These are phyloP conservation scores for Panellus pusillus DNA, from an alignment of 768 basidiomycete genomes.

Conservation along the genomic window DNA sequence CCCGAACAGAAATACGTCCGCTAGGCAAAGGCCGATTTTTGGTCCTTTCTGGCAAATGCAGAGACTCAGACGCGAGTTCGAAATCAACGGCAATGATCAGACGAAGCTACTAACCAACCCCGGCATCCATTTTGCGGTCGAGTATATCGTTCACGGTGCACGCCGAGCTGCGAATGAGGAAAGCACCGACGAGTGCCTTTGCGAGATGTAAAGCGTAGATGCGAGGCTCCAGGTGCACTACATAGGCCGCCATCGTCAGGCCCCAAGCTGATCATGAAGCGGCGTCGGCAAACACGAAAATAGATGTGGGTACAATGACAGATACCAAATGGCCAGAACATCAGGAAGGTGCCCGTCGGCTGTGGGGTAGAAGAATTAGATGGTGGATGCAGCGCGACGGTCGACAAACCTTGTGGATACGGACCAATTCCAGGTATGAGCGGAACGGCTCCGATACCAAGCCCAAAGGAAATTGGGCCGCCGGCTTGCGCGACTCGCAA, in stretches of 20 bases:
- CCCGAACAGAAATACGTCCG: slow-evolving; percentile 45
- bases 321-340: slow-evolving; percentile 56
- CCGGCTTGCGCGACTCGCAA: slow-evolving; percentile 10
- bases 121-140: slow-evolving; percentile 51
- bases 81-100: background rate
- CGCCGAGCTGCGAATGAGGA: slow-evolving; percentile 47
- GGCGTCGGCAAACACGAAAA: background rate
- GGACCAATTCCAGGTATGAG: slow-evolving; percentile 51
- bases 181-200: slow-evolving; percentile 39
- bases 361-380: slow-evolving; percentile 16
- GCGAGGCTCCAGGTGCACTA: slow-evolving; percentile 30
- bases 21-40: slow-evolving; percentile 49
- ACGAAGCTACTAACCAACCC: slow-evolving; percentile 43
- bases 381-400: background rate
- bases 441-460: slow-evolving; percentile 29
- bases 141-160: slow-evolving; percentile 60
- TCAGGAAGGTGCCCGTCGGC: slow-evolving; percentile 51
- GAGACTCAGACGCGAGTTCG: background rate
- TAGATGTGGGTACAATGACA: background rate
- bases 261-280: slow-evolving; percentile 34
- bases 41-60: slow-evolving; percentile 50
- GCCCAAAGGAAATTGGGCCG: slow-evolving; percentile 33
- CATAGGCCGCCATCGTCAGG: slow-evolving; percentile 50
- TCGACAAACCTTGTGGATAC: slow-evolving; percentile 45
- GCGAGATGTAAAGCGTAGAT: slow-evolving; percentile 32